A percentile compares a stretch with the other conserved stretches of the same genome.
Evolutionary conservation across 1,284 basidiomycete genomes (phyloP).

Genomic region (Fistulinella staudtii): DNA sequence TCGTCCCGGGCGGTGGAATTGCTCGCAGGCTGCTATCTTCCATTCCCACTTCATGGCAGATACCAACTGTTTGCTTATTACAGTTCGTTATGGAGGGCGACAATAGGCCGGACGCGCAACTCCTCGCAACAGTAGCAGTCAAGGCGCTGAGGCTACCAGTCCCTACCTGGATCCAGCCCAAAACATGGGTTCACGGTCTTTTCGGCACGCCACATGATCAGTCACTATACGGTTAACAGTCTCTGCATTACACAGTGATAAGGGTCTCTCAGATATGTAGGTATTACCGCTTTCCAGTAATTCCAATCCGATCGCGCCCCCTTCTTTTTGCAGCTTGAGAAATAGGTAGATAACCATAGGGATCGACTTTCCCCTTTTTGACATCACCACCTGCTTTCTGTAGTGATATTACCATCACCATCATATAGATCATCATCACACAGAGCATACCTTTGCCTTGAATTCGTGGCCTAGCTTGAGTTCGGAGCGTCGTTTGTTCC

Average conservation of each 20-base stretch:
- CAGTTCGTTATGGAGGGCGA: slow-evolving; percentile 77
- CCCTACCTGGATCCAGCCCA: slow-evolving; percentile 57
- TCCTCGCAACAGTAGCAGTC: slow-evolving; percentile 56
- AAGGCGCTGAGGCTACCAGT: no score
- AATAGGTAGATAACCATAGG: slow-evolving; percentile 88
- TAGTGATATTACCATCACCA: slow-evolving; percentile 2
- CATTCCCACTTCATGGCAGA: no score
- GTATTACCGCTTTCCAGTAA: slow-evolving; percentile 44
- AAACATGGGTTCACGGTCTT: slow-evolving; percentile 62
- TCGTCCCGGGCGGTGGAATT: no score
- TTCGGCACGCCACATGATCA: slow-evolving; percentile 72
- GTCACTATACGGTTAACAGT: slow-evolving; percentile 60
- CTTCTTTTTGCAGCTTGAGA: slow-evolving; percentile 77
- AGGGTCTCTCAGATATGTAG: slow-evolving; percentile 2
- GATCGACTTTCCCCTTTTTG: slow-evolving; percentile 82
- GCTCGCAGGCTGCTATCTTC: no score
- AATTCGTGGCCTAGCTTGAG: slow-evolving; percentile 81
- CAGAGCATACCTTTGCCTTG: slow-evolving; percentile 67
- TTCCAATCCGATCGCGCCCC: slow-evolving; percentile 45
- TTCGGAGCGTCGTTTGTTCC: slow-evolving; percentile 56
- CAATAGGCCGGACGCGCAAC: no score
- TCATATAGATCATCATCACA: background rate
- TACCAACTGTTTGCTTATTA: no score
- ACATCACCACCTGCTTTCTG: slow-evolving; percentile 92
- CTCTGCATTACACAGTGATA: background rate